These are phyloP conservation scores for Boletus bicolor DNA, from an alignment of 768 basidiomycete species.

Conservation along the genomic window DNA sequence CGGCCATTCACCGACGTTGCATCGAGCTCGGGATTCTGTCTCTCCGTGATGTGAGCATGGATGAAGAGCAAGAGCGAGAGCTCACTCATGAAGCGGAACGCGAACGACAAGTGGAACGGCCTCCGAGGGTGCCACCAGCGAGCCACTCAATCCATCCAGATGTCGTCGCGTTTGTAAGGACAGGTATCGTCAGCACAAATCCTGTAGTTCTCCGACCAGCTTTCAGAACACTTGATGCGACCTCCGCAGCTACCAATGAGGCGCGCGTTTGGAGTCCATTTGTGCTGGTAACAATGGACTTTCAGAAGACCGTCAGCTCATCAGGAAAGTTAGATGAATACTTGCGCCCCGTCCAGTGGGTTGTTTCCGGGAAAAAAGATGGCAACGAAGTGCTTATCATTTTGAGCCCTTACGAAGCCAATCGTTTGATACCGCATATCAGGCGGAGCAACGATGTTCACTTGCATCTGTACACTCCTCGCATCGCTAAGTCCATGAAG, in stretches of 20 bases:
- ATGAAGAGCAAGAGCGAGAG: conserved; percentile 53
- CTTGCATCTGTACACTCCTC: conserved; percentile 44
- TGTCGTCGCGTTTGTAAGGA: conserved; percentile 25
- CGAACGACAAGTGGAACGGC: conserved; percentile 40
- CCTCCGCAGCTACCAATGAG: conserved; percentile 17
- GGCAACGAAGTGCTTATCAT: conserved; percentile 28
- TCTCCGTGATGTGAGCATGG: conserved; percentile 25
- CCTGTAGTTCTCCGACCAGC: conserved; percentile 24
- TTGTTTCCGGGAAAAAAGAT: conserved; percentile 15
- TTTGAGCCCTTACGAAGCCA: conserved; percentile 42
- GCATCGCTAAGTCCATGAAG: conserved; percentile 32
- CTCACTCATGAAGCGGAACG: conserved; percentile 43
- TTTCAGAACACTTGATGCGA: conserved; percentile 6
- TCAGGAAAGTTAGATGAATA: conserved; percentile 9
- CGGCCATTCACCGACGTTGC: conserved; percentile 17
- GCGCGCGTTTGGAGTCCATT: conserved; percentile 15
- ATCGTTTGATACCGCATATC: conserved; percentile 37
- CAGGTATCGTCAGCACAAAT: conserved; percentile 22
- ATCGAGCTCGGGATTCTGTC: conserved; percentile 14
- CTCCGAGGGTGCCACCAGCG: conserved; percentile 25
- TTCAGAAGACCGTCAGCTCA: conserved; percentile 9
- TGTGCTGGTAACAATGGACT: conserved; percentile 18
- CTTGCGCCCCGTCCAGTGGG: conserved; percentile 31
- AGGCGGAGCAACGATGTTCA: conserved; percentile 30
- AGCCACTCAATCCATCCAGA: conserved; percentile 22